Conservation (phyloP, 306 rosid species). For the Inga leiocalycina region DNA sequence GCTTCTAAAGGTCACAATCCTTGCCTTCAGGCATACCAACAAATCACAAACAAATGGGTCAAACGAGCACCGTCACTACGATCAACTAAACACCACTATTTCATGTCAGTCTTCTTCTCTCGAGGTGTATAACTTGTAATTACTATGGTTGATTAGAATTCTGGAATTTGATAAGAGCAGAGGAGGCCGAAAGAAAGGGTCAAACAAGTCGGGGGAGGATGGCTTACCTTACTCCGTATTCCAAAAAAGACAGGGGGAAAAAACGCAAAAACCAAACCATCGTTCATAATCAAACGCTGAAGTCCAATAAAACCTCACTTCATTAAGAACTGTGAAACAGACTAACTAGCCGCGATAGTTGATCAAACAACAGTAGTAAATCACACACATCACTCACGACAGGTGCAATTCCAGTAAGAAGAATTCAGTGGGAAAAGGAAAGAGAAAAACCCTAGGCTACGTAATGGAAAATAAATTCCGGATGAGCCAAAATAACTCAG, state of each 20-base stretch:
- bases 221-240: not conserved
- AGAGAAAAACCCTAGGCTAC: slow-evolving; percentile 26
- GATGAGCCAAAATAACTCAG: not conserved
- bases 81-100: not conserved
- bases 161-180: not conserved
- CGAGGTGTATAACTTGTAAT: not conserved
- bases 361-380: not conserved
- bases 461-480: not conserved
- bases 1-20: not conserved
- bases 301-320: not conserved
- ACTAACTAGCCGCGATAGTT: not conserved
- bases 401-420: not conserved
- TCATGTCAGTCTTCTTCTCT: not conserved
- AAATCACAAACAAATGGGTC: not conserved
- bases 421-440: not conserved
- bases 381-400: not conserved
- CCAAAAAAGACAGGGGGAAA: not conserved
- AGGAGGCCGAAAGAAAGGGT: not conserved
- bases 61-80: no score
- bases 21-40: not conserved
- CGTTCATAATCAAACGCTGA: not conserved
- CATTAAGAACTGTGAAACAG: not conserved
- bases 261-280: not conserved
- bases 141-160: not conserved
- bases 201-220: not conserved